Evolutionary conservation across 2,329 filamentous ascomycete genomes (phyloP), one percentile per base, ranked within the genome.

Genomic region (Paracoccidioides brasiliensis): DNA sequence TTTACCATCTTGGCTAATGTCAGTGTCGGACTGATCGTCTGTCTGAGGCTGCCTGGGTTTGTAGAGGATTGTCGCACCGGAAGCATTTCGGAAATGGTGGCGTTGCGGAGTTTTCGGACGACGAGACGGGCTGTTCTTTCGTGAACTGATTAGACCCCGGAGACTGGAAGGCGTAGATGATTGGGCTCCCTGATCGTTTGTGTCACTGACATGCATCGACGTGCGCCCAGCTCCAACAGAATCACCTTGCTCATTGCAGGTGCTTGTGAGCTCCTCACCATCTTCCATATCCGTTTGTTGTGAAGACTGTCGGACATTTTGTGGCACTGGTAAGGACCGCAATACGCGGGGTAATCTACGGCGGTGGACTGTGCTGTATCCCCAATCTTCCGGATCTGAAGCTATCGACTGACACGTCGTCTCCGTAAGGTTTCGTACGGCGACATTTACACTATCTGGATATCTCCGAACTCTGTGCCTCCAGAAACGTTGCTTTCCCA

Each of bases 61-160:
- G 71, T 86, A 95, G 0, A 95, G 75, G 54, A 94, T 90, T 0
- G 90, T 95, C 62, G 84, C 88, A 22, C 83, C 86, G 0, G 90
- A 95, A 3, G 85, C 69, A 10, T 88, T 90, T 41, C 90, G 84
- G 55, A 73, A 79, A 64, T 95, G 90, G 4, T 75, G 59, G 30
- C 70, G 72, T 46, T 73, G 68, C 53, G 72, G 70, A 43, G 68
- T 61, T 59, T 65, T 64, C 63, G 65, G 71, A 60, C 55, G 71
- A 54, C 68, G 66, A 6, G 59, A 61, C 22, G 69, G 69, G 57
- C 67, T 64, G 62, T 68, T 66, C 60, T 63, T 64, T 56, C 63
- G 69, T 7, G 65, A 66, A 0, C 64, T 67, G 2, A 59, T 60
- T 51, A 66, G 68, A 28, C 63, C 64, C 30, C 61, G 60, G 28